Percentiles rank a stretch among this genome's conserved stretches.
phyloP scores from a whole-genome alignment of 306 rosid genomes.

The Luffa acutangula region DNA sequence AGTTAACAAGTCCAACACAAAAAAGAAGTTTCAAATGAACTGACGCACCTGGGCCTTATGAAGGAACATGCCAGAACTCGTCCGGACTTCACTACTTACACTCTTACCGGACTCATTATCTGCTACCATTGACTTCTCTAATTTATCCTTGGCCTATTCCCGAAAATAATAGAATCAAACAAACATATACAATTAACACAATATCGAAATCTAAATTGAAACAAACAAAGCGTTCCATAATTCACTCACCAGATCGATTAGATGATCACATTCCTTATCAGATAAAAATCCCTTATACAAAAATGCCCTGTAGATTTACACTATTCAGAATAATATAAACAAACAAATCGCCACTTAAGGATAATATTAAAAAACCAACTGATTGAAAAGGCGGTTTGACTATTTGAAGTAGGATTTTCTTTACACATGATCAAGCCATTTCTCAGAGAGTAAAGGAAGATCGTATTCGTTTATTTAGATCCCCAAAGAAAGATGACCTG shows the following conservation, averaged over 20 bases:
- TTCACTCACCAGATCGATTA: constrained; percentile 44
- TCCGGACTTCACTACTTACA: constrained; percentile 70
- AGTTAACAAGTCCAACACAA: background rate
- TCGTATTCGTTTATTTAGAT: background rate
- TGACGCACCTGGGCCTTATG: constrained; percentile 54
- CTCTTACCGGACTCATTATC: constrained; percentile 91
- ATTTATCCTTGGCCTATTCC: constrained; percentile 74
- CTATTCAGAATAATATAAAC: background rate
- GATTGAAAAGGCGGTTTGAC: background rate
- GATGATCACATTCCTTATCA: constrained; percentile 77
- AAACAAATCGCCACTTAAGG: background rate
- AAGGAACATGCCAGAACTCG: constrained; percentile 97
- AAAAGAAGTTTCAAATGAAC: background rate
- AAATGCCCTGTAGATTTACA: constrained; percentile 63
- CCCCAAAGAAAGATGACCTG: constrained; percentile 38
- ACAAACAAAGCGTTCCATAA: background rate
- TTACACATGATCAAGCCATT: background rate
- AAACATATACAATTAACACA: background rate
- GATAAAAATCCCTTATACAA: constrained; percentile 53
- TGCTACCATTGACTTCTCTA: constrained; percentile 91
- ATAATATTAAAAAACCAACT: background rate
- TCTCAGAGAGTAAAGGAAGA: background rate
- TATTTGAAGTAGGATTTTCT: background rate
- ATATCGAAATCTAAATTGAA: background rate
- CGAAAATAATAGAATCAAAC: constrained; percentile 1